These are phyloP conservation scores for Maudiozyma serrabonitensis DNA, from an alignment of 805 yeast species.

Conservation along the genomic window DNA sequence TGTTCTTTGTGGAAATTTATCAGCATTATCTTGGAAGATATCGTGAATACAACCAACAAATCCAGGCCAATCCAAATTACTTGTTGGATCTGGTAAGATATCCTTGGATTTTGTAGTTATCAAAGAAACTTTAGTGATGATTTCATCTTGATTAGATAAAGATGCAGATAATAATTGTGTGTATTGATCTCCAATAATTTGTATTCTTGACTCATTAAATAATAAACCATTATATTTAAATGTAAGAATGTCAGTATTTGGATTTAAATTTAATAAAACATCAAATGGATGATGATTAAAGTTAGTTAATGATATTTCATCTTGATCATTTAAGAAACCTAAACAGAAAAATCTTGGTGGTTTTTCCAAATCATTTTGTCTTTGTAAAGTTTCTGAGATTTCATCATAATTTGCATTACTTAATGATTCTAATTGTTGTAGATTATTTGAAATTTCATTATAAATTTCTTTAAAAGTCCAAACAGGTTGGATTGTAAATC, in stretches of 20 bases:
- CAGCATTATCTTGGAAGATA: slow-evolving; percentile 82
- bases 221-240: slow-evolving; percentile 61
- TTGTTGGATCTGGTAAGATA: slow-evolving; percentile 78
- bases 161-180: slow-evolving; percentile 39
- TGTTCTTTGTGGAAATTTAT: slow-evolving; percentile 69
- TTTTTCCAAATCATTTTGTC: slow-evolving; percentile 40
- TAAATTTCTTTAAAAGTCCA: slow-evolving; percentile 46
- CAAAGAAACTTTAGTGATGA: slow-evolving; percentile 54
- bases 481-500: slow-evolving; percentile 50
- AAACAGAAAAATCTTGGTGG: slow-evolving; percentile 54
- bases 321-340: slow-evolving; percentile 31
- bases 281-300: slow-evolving; percentile 35
- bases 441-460: slow-evolving; percentile 32
- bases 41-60: slow-evolving; percentile 96
- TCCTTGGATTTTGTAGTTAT: slow-evolving; percentile 55
- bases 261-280: slow-evolving; percentile 32
- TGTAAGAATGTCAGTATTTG: slow-evolving; percentile 10
- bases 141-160: slow-evolving; percentile 28
- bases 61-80: slow-evolving; percentile 79
- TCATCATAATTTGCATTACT: slow-evolving; percentile 42
- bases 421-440: slow-evolving; percentile 17
- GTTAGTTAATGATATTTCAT: slow-evolving; percentile 31
- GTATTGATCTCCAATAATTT: slow-evolving; percentile 65
- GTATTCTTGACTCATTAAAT: slow-evolving; percentile 60
- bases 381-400: slow-evolving; percentile 43